Evolutionary conservation across 2,329 filamentous ascomycete genomes (phyloP).

Genomic region (Pseudocercospora crystallina): DNA sequence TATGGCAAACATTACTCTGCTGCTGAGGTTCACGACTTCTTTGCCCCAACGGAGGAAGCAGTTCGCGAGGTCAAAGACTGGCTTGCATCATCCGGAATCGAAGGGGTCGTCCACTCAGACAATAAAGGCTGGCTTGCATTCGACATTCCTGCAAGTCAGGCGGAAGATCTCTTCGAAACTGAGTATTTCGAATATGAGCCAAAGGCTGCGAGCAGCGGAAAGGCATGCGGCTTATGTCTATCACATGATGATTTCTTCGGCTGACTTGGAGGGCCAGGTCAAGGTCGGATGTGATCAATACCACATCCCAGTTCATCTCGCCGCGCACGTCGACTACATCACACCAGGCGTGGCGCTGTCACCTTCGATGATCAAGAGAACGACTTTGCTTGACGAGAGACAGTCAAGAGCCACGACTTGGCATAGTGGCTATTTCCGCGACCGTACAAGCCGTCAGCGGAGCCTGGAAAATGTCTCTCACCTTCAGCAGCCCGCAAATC

Average conservation of each 20-base stretch:
- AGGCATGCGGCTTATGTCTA: too few relatives aligned
- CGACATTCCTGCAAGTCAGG: constrained; percentile 37
- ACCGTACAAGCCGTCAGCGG: too few relatives aligned
- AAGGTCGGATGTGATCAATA: constrained; percentile 44
- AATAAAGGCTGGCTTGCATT: constrained; percentile 46
- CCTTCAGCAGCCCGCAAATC: not conserved
- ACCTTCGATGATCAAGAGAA: constrained; percentile 21
- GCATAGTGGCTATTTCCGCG: too few relatives aligned
- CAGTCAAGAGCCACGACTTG: too few relatives aligned
- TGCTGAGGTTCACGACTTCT: constrained; percentile 41
- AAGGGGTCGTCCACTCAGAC: constrained; percentile 49
- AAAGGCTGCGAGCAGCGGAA: constrained; percentile 32
- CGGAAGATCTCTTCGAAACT: constrained; percentile 40
- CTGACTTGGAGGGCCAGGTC: too few relatives aligned
- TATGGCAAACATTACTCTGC: constrained; percentile 38
- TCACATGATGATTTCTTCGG: not conserved
- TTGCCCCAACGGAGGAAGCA: constrained; percentile 37
- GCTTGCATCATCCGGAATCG: constrained; percentile 56
- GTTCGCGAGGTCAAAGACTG: constrained; percentile 52
- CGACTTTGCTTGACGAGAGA: too few relatives aligned
- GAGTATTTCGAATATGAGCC: constrained; percentile 37
- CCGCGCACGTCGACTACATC: constrained; percentile 55
- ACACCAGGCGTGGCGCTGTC: constrained; percentile 54
- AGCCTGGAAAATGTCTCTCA: not conserved
- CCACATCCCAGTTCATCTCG: constrained; percentile 40